These are phyloP conservation scores for Acanthamoeba sp. DNA, from an alignment of 208 protist genomes.

Conservation along the genomic window DNA sequence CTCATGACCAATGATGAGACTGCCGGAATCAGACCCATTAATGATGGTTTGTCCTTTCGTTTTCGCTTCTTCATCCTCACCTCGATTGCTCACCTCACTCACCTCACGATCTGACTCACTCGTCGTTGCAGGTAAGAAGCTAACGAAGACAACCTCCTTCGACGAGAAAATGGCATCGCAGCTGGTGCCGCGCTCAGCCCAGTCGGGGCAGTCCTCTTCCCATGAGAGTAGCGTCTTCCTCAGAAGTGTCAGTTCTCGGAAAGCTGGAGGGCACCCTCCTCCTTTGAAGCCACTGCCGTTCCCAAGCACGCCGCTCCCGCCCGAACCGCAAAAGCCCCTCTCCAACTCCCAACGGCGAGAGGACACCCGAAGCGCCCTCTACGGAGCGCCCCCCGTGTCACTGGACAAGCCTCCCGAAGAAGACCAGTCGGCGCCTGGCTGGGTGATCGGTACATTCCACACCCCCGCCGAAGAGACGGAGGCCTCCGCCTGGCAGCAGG, in stretches of 20 bases:
- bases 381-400: neutral
- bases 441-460: neutral
- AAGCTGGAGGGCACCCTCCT: neutral
- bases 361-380: neutral
- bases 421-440: neutral
- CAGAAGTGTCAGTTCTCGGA: neutral
- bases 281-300: neutral
- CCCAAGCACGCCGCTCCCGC: neutral
- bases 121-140: neutral
- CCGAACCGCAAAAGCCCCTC: neutral
- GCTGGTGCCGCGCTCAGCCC: neutral
- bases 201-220: neutral
- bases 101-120: neutral
- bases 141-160: neutral
- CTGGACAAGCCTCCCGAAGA: neutral
- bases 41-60: neutral
- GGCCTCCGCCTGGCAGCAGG: neutral
- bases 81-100: no score
- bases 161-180: slow-evolving; percentile 29
- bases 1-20: slow-evolving; percentile 1
- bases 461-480: neutral
- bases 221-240: neutral
- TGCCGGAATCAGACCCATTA: slow-evolving; percentile 27
- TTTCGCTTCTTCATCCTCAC: no score
- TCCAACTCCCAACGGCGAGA: neutral